Evolutionary conservation across 83 land plant genomes (phyloP), one percentile per base, ranked within the genome.

Genomic region (Larix sibirica): DNA sequence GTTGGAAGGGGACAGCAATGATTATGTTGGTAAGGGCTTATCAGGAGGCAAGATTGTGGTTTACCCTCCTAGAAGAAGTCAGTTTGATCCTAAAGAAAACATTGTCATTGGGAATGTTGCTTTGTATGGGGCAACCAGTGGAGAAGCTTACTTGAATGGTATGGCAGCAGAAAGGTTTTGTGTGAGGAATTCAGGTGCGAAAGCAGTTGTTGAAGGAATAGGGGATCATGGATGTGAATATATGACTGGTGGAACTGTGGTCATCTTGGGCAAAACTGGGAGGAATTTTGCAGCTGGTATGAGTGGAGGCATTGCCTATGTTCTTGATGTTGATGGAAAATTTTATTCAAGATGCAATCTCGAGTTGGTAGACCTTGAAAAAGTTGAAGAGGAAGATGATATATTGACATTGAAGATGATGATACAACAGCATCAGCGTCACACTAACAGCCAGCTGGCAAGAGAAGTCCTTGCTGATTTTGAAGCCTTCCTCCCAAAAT

Each of bases 191-290:
- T 97, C 99, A 6, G 99, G 99, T 68, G 99, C 96, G 26, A 93
- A 67, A 80, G 95, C 99, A 28, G 99, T 98, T 24, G 99, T 98
- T 20, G 99, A 98, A 88, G 99, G 99, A 61, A 89, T 96, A 65
- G 99, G 99, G 50, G 99, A 98, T 82, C 99, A 96, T 92, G 99
- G 99, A 4, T 98, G 99, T 84, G 99, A 98, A 65, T 98, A 98
- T 84, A 98, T 98, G 99, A 98, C 99, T 44, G 99, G 99, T 40
- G 99, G 99, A 16, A 90, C 88, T 80, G 99, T 93, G 44, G 99
- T 95, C 24, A 91, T 97, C 38, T 94, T 97, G 78, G 99, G 99
- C 5, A 92, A 94, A 81, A 97, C 99, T 42, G 99, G 99, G 12
- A 94, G 94, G 73, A 97, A 97, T 81, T 97, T 97, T 86, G 99